Evolutionary conservation across 495 filamentous ascomycete genomes (phyloP), one percentile per base, ranked within the genome.

Genomic region (Talaromyces proteolyticus): DNA sequence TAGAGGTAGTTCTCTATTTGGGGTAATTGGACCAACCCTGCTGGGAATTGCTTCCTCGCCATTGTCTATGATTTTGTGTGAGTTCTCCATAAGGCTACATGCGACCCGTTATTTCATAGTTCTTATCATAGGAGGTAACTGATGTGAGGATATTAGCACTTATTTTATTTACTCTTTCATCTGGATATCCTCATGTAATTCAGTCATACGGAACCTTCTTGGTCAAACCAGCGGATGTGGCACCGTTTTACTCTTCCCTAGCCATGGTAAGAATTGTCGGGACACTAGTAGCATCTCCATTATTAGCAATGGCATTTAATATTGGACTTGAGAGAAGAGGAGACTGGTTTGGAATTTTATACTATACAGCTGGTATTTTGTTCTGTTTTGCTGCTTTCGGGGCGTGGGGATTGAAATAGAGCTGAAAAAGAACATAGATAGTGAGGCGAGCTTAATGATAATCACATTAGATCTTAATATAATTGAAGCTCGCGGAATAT

Each of bases 1-100:
- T 16, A 11, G 42, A 45, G 42, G 42, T 24, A 45, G 42, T n/a
- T 45, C 42, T 45, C 18, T 45, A 7, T 45, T 45, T 29, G 42
- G 42, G n/a, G n/a, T 45, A 11, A 0, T 29, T 6, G 42, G 42
- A 11, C 42, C 42, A 16, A 45, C 25, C 18, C 23, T 45, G 23
- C n/a, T 45, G 1, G 42, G 42, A 45, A 4, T 45, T 11, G n/a
- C 42, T 14, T 45, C 42, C 25, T 20, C 12, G 17, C 42, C 42
- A n/a, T 11, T 29, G 0, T 11, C 25, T n/a, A 24, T 45, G 42
- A n/a, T 45, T 16, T 6, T 45, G 23, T 45, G 42, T 45, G 25
- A 11, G 42, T 29, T 18, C 25, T 0, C 42, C n/a, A n/a, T n/a
- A n/a, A n/a, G n/a, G n/a, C n/a, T n/a, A n/a, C n/a, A n/a, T n/a